These are phyloP conservation scores for Suhomyces chickasaworum DNA, from an alignment of 1,139 yeast genomes.

Conservation along the genomic window DNA sequence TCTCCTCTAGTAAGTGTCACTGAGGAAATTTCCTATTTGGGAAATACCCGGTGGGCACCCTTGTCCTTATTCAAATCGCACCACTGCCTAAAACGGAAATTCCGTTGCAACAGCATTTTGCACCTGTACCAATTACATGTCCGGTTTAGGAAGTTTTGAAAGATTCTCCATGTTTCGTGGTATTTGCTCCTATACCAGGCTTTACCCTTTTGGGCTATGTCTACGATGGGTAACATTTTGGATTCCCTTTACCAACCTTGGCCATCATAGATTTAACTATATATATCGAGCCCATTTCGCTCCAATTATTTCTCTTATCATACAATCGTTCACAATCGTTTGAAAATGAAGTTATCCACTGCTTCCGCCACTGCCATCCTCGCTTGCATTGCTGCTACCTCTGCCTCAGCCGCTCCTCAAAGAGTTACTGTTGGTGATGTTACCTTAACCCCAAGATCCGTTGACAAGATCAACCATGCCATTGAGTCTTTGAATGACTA, in stretches of 20 bases:
- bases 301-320: conserved; percentile 3
- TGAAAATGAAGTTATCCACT: conserved; percentile 34
- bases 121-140: conserved; percentile 10
- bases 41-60: conserved; percentile 11
- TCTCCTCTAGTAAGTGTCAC: neutral
- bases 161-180: neutral
- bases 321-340: conserved; percentile 10
- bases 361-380: conserved; percentile 36
- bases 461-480: conserved; percentile 29
- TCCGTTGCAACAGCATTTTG: conserved; percentile 11
- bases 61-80: neutral
- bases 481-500: conserved; percentile 33
- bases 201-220: conserved; percentile 8
- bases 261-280: conserved; percentile 2
- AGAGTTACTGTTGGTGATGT: conserved; percentile 12
- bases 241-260: neutral
- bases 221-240: neutral
- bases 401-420: conserved; percentile 40
- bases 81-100: conserved; percentile 11
- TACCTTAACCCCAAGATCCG: conserved; percentile 36
- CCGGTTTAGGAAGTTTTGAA: conserved; percentile 15
- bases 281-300: conserved; percentile 1
- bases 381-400: conserved; percentile 34
- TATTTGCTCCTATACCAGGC: neutral
- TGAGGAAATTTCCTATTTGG: conserved; percentile 17